Evolutionary conservation across 768 basidiomycete genomes (phyloP).

Genomic region (Leccinum longicurvipes): DNA sequence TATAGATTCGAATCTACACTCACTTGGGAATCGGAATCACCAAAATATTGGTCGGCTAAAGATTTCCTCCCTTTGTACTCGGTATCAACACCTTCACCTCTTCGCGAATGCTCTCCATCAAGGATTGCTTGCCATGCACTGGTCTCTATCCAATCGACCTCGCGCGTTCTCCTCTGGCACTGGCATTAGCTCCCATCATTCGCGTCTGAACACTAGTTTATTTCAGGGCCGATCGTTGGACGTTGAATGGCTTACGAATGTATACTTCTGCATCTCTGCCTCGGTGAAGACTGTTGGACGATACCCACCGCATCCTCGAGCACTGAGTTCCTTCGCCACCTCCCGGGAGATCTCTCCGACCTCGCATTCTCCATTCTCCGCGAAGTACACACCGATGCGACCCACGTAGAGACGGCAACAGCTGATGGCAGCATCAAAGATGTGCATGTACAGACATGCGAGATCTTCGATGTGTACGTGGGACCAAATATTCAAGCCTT

Average conservation of each 20-base stretch:
- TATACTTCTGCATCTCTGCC: conserved; percentile 14
- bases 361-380: conserved; percentile 47
- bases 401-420: conserved; percentile 14
- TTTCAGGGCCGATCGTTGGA: not conserved
- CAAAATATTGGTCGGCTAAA: not conserved
- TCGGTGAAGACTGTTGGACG: conserved; percentile 42
- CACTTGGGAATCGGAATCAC: not conserved
- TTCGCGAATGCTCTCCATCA: conserved; percentile 40
- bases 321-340: conserved; percentile 38
- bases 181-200: conserved; percentile 19
- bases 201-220: conserved; percentile 7
- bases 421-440: conserved; percentile 38
- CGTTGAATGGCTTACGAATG: conserved; percentile 12
- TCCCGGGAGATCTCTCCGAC: conserved; percentile 40
- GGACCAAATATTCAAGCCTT: conserved; percentile 59
- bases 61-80: not conserved
- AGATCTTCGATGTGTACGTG: conserved; percentile 55
- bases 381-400: conserved; percentile 53
- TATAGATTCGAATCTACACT: not conserved
- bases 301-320: conserved; percentile 6
- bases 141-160: conserved; percentile 23
- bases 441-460: conserved; percentile 40
- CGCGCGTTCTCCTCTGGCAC: conserved; percentile 18
- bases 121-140: conserved; percentile 35
- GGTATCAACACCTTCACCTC: conserved; percentile 33